These are phyloP conservation scores for Botryosphaeria dothidea DNA, from an alignment of 2,329 filamentous ascomycete species.

Conservation along the genomic window DNA sequence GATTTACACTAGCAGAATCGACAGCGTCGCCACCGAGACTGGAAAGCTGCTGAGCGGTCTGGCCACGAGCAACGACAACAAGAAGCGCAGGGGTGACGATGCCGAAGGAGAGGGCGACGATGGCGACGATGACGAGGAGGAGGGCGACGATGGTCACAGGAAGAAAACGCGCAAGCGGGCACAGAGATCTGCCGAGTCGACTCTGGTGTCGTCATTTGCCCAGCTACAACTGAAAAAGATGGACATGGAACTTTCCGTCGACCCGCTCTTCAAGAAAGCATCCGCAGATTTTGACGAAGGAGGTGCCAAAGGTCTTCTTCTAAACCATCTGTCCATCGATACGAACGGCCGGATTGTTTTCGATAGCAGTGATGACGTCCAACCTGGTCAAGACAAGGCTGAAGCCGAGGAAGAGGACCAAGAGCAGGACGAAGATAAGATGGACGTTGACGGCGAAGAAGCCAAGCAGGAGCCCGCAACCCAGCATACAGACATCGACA, in stretches of 20 bases:
- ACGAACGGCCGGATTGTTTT: slow-evolving; percentile 91
- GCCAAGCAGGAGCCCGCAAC: slow-evolving; percentile 35
- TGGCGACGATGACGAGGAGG: slow-evolving; percentile 67
- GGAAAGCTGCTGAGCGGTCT: slow-evolving; percentile 91
- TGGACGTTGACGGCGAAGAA: slow-evolving; percentile 28
- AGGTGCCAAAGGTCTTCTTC: slow-evolving; percentile 87
- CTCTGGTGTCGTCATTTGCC: slow-evolving; percentile 83
- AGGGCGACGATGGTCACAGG: slow-evolving; percentile 55
- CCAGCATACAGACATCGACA: slow-evolving; percentile 61
- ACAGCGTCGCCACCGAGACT: slow-evolving; percentile 96
- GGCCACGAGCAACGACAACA: slow-evolving; percentile 76
- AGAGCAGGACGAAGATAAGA: slow-evolving; percentile 46
- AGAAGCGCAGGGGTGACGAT: slow-evolving; percentile 38
- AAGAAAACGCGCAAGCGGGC: slow-evolving; percentile 75
- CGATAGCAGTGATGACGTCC: slow-evolving; percentile 89
- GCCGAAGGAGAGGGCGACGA: slow-evolving; percentile 37
- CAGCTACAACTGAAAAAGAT: slow-evolving; percentile 95
- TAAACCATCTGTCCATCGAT: slow-evolving; percentile 98
- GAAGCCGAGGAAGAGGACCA: slow-evolving; percentile 42
- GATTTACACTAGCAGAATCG: slow-evolving; percentile 97
- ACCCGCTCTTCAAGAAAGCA: slow-evolving; percentile 98
- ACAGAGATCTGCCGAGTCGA: slow-evolving; percentile 86
- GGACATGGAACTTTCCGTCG: slow-evolving; percentile 93
- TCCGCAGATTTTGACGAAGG: slow-evolving; percentile 98
- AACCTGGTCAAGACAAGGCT: slow-evolving; percentile 43